phyloP scores from a whole-genome alignment of 352 stramenopile species.

The Pythium utonaiense region DNA sequence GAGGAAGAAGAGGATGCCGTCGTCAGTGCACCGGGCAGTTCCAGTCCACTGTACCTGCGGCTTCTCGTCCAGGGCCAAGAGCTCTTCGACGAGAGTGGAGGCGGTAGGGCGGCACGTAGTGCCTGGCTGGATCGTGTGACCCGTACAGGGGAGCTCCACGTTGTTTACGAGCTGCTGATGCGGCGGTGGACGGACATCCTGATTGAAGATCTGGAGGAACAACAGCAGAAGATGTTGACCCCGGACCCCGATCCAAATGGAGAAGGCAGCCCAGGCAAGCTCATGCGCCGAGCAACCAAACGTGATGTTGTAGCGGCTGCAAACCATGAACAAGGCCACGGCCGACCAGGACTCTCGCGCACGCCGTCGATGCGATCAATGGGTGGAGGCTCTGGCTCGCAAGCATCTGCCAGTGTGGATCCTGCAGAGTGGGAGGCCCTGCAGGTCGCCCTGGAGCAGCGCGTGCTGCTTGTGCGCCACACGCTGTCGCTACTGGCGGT shows the following conservation, averaged over 20 bases:
- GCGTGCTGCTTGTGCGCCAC: conserved; percentile 65
- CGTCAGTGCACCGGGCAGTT: conserved; percentile 48
- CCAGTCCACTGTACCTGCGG: conserved; percentile 62
- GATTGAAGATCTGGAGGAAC: conserved; percentile 46
- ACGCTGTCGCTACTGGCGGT: conserved; percentile 68
- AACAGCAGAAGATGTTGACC: conserved; percentile 21
- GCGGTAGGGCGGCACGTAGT: conserved; percentile 1
- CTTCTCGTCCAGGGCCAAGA: conserved; percentile 61
- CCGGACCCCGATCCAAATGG: neutral
- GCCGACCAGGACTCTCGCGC: conserved; percentile 5
- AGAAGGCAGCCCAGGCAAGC: neutral
- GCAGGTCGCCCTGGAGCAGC: conserved; percentile 56
- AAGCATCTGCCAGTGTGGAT: conserved; percentile 4
- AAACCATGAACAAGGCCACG: neutral
- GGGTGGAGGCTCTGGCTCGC: neutral
- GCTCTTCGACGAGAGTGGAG: conserved; percentile 27
- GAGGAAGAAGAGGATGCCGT: conserved; percentile 42
- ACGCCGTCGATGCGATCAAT: conserved; percentile 10
- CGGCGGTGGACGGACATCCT: conserved; percentile 75
- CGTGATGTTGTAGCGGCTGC: conserved; percentile 9
- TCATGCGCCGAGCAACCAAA: conserved; percentile 17
- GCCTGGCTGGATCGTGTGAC: conserved; percentile 46
- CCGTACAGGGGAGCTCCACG: conserved; percentile 38
- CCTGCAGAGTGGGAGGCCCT: conserved; percentile 49
- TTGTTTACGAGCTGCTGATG: conserved; percentile 62